phyloP scores from a whole-genome alignment of 2,329 filamentous ascomycete species.

The Aspergillus sp. region DNA sequence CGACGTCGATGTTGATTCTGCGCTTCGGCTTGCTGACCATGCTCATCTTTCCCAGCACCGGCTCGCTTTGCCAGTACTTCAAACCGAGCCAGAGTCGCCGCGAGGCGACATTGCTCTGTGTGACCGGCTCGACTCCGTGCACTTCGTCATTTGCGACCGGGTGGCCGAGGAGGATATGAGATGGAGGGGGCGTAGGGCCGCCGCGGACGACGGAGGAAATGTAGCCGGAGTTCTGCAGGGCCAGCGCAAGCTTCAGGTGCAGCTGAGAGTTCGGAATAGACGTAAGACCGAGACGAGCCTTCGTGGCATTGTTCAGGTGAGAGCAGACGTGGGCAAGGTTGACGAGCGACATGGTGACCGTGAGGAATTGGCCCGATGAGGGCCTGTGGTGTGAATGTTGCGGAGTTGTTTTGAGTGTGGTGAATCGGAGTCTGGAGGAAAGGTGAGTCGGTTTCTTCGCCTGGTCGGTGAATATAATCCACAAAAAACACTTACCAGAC shows the following conservation, averaged over 20 bases:
- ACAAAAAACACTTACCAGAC: background rate
- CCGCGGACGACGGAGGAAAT: slow-evolving; percentile 75
- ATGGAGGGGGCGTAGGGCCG: slow-evolving; percentile 58
- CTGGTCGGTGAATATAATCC: background rate
- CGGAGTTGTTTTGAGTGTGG: slow-evolving; percentile 1
- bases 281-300: slow-evolving; percentile 79
- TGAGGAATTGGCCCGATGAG: slow-evolving; percentile 21
- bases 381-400: slow-evolving; percentile 7
- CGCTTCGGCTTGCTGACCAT: slow-evolving; percentile 74
- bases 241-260: slow-evolving; percentile 72
- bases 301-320: slow-evolving; percentile 85
- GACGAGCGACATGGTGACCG: slow-evolving; percentile 64
- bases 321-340: slow-evolving; percentile 80
- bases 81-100: slow-evolving; percentile 83
- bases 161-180: slow-evolving; percentile 53
- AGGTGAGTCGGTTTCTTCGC: background rate
- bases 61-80: slow-evolving; percentile 83
- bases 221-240: slow-evolving; percentile 80
- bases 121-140: slow-evolving; percentile 53
- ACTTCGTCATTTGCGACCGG: slow-evolving; percentile 41
- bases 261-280: slow-evolving; percentile 78
- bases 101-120: slow-evolving; percentile 67
- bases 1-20: slow-evolving; percentile 63
- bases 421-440: background rate
- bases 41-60: slow-evolving; percentile 68